These are phyloP conservation scores for Penicillium glabrum DNA, from an alignment of 2,329 filamentous ascomycete genomes.

Conservation along the genomic window DNA sequence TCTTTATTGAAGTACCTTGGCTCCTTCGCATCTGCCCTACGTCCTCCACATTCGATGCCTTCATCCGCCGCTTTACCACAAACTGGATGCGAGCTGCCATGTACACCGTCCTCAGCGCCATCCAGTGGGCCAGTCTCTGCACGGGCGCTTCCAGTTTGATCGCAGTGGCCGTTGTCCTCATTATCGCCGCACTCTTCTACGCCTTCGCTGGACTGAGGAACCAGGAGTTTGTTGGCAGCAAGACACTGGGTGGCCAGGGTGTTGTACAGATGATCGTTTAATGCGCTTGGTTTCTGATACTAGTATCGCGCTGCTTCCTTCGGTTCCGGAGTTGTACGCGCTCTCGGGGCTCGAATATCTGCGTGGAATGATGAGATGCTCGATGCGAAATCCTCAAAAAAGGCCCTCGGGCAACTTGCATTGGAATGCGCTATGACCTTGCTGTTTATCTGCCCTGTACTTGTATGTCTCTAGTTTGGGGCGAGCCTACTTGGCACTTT, in stretches of 20 bases:
- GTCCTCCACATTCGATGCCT: conserved; percentile 79
- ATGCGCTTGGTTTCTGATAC: conserved; percentile 2
- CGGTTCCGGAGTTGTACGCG: not conserved
- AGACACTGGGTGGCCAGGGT: conserved; percentile 90
- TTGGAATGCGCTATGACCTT: conserved; percentile 24
- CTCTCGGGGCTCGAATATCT: conserved; percentile 1
- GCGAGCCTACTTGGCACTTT: not conserved
- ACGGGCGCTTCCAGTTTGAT: conserved; percentile 69
- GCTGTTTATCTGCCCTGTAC: conserved; percentile 19
- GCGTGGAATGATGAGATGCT: conserved; percentile 20
- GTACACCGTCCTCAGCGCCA: conserved; percentile 74
- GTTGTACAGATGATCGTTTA: conserved; percentile 98
- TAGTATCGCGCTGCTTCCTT: conserved; percentile 2
- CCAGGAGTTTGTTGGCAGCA: conserved; percentile 63
- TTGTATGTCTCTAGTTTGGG: conserved; percentile 16
- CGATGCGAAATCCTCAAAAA: conserved; percentile 16
- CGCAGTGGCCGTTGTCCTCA: conserved; percentile 78
- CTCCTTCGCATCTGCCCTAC: conserved; percentile 97
- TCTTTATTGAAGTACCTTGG: conserved; percentile 88
- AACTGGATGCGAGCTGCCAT: conserved; percentile 95
- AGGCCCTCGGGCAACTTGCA: conserved; percentile 16
- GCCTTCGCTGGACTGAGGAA: conserved; percentile 44
- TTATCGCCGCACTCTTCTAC: conserved; percentile 79
- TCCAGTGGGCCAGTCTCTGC: conserved; percentile 83
- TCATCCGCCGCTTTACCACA: conserved; percentile 88